Conservation (phyloP, 140 eudicot species). For the Stevia rebaudiana region DNA sequence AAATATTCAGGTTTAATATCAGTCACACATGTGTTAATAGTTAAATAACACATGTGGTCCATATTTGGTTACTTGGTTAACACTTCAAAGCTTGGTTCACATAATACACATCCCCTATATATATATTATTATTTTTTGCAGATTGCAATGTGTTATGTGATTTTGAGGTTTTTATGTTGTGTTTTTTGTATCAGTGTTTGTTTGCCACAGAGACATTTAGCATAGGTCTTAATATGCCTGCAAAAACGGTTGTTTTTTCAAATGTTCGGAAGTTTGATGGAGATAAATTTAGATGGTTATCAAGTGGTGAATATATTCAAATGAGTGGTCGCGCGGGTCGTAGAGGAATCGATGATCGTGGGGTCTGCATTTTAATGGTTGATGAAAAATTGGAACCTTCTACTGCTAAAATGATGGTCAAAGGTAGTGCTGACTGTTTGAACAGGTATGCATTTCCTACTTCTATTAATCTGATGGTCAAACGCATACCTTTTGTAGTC, state of each 20-base stretch:
- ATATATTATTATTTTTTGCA: too few relatives aligned
- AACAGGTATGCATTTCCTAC: constrained; percentile 53
- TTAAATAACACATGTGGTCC: too few relatives aligned
- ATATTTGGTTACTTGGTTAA: too few relatives aligned
- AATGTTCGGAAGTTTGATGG: constrained; percentile 99
- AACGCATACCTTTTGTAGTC: neutral
- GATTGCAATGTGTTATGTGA: neutral
- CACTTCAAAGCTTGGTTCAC: too few relatives aligned
- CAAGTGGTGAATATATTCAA: constrained; percentile 97
- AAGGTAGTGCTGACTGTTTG: constrained; percentile 96
- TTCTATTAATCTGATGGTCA: neutral
- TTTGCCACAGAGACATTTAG: constrained; percentile 99
- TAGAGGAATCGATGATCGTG: constrained; percentile 98
- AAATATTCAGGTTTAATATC: too few relatives aligned
- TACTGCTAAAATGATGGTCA: constrained; percentile 90
- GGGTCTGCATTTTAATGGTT: constrained; percentile 93
- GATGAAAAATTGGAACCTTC: constrained; percentile 98
- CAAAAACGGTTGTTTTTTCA: constrained; percentile 96
- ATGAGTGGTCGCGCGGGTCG: constrained; percentile 99
- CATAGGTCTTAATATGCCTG: constrained; percentile 99
- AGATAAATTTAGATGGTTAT: constrained; percentile 94
- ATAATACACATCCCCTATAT: too few relatives aligned
- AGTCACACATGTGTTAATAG: too few relatives aligned
- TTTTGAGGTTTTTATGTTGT: constrained; percentile 18
- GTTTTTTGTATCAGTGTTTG: constrained; percentile 59